Evolutionary conservation across 2,329 filamentous ascomycete genomes (phyloP), one percentile per base, ranked within the genome.

Genomic region (Penicillium sp.): DNA sequence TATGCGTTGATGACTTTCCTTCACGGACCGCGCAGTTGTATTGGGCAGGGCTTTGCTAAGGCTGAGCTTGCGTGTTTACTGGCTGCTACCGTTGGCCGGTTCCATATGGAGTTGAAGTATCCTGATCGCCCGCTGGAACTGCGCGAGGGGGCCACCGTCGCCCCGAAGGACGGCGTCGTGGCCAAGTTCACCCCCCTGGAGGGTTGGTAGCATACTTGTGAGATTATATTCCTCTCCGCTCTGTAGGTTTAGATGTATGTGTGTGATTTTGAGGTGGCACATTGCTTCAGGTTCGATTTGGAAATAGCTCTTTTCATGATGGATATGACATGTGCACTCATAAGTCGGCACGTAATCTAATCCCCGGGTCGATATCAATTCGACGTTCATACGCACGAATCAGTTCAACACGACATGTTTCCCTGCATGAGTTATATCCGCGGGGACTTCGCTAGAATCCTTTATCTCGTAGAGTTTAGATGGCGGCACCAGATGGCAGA

Each of bases 51-150:
- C 2, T 96, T 96, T 76, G 90, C 93, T 0, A 89, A 87, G 72
- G 86, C 89, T 0, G 94, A 97, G 80, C 90, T 96, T 75, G 91
- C 91, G 8, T 94, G 90, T 71, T 77, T 97, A 63, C 72, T 97
- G 49, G 92, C 92, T 22, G 83, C 86, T 8, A 87, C 90, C 82
- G 83, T 94, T 4, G 92, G 92, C 0, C 82, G 85, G 39, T 96
- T 96, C 66, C 78, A 84, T 68, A 84, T 87, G 61, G 83, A 88
- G 72, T 77, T 87, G 71, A 88, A 90, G 68, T 86, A 91, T 76
- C 80, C 80, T 31, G 77, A 81, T 55, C 77, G 76, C 48, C 86
- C 89, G 66, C 72, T 94, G 49, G 75, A 84, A 49, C 86, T 96
- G 62, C 87, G 87, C 74, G 84, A 86, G 0, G 86, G 86, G 2